Base-by-base conservation (phyloP, 768 basidiomycete genomes). In the Leccinum boreale region DNA sequence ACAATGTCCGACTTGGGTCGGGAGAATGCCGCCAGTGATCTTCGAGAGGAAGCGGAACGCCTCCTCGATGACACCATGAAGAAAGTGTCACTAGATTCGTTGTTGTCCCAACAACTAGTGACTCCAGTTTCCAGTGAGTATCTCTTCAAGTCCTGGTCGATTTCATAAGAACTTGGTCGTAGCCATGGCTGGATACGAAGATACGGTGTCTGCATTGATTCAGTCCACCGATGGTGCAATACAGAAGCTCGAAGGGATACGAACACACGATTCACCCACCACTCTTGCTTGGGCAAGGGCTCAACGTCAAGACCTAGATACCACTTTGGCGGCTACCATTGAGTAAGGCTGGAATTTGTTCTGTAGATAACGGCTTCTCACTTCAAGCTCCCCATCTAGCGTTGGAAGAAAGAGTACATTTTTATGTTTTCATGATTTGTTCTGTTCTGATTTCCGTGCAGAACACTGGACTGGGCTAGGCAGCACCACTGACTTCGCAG, bases 201-300 rank as follows among this genome's bases (percentile, higher is more conserved):
- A 58, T 19, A 58, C 31, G 4, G 21, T 39, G 21, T 47, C 58
- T 17, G n/a, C 50, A 17, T 46, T 59, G 35, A 52, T 59, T 19
- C 50, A 59, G 17, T 29, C 45, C 3, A 59, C 55, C 7, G 55
- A 59, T 51, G 45, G 24, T 24, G 50, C 29, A 15, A 56, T 59
- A 56, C 54, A 56, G 28, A 56, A n/a, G 17, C 21, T 29, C 28
- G 14, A 51, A 12, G 44, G 26, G 33, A 51, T 21, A 24, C 49
- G 33, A 6, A 59, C 21, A 17, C 58, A 36, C 24, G 42, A 45
- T 31, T 28, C 12, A 14, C 31, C 58, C 15, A 29, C 24, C 33
- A n/a, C 58, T 47, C 58, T 59, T 46, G 35, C 44, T 6, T 59
- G 58, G 58, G 50, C 49, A 23, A 52, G 51, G 1, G 58, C 58